Conservation (phyloP, 208 protist genomes). For the Entamoeba invadens region DNA sequence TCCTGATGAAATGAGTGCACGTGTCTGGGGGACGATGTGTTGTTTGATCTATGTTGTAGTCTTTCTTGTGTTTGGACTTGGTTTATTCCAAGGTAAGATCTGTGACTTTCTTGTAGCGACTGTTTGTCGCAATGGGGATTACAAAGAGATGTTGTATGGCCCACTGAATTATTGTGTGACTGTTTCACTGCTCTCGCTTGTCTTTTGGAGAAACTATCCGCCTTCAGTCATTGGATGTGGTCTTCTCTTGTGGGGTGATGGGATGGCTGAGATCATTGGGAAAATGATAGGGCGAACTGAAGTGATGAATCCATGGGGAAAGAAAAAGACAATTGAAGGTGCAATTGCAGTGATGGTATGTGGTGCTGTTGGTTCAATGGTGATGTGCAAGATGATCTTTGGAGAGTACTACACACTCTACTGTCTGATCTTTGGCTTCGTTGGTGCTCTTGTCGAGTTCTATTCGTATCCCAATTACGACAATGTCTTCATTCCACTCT, state of each 20-base stretch:
- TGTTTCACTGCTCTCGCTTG: not conserved
- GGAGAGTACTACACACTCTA: not conserved
- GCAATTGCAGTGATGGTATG: not conserved
- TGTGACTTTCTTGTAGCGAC: not conserved
- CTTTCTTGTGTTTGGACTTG: not conserved
- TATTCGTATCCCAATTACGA: not conserved
- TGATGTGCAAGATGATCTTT: not conserved
- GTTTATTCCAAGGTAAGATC: not conserved
- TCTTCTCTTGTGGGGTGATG: not conserved
- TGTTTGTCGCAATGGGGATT: not conserved
- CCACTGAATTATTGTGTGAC: too few species aligned
- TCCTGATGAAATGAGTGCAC: not conserved
- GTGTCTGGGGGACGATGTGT: not conserved
- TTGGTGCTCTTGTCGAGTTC: not conserved
- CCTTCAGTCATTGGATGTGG: not conserved
- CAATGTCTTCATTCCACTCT: too few species aligned
- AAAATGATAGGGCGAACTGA: not conserved
- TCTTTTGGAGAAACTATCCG: not conserved
- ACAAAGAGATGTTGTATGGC: not conserved
- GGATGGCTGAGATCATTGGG: not conserved
- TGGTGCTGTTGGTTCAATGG: not conserved
- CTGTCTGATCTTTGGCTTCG: not conserved
- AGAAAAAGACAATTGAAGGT: not conserved
- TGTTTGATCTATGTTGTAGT: not conserved
- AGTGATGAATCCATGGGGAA: not conserved